A percentile compares a stretch with the other conserved stretches of the same genome.
Evolutionary conservation across 2,329 filamentous ascomycete species (phyloP).

Genomic region (Penicillium verrucosum): DNA sequence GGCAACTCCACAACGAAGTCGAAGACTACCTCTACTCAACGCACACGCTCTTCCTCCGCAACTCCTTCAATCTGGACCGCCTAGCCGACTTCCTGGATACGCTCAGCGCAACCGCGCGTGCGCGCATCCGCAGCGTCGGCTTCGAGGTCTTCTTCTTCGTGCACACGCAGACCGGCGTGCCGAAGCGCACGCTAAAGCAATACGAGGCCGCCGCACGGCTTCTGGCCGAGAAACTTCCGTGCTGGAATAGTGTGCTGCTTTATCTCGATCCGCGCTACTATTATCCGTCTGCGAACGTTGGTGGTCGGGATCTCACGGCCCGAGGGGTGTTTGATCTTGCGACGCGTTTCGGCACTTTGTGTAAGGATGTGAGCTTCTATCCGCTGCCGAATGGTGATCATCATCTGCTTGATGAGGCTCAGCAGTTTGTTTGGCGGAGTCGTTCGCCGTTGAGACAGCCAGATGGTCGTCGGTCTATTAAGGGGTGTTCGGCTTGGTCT

Average conservation of each 20-base stretch:
- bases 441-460: neutral
- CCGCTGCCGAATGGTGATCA: constrained; percentile 29
- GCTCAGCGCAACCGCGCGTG: constrained; percentile 30
- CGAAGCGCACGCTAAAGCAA: constrained; percentile 32
- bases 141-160: constrained; percentile 40
- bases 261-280: constrained; percentile 37
- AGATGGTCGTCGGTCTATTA: neutral
- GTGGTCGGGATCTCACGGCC: constrained; percentile 28
- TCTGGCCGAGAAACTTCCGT: constrained; percentile 26
- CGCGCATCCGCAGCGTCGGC: constrained; percentile 33
- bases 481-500: constrained; percentile 5
- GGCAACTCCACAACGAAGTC: constrained; percentile 36
- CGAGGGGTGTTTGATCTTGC: constrained; percentile 32
- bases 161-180: constrained; percentile 32
- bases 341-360: constrained; percentile 26
- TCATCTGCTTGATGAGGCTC: constrained; percentile 26
- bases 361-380: constrained; percentile 32
- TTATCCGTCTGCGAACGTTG: constrained; percentile 28
- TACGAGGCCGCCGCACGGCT: constrained; percentile 29
- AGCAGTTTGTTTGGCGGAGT: constrained; percentile 18
- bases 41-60: constrained; percentile 37
- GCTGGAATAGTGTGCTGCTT: constrained; percentile 28
- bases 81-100: constrained; percentile 33
- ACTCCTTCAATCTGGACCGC: constrained; percentile 32
- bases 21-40: constrained; percentile 36